Evolutionary conservation across 306 rosid species (phyloP), one percentile per base, ranked within the genome.

Genomic region (Cicer chorassanicum): DNA sequence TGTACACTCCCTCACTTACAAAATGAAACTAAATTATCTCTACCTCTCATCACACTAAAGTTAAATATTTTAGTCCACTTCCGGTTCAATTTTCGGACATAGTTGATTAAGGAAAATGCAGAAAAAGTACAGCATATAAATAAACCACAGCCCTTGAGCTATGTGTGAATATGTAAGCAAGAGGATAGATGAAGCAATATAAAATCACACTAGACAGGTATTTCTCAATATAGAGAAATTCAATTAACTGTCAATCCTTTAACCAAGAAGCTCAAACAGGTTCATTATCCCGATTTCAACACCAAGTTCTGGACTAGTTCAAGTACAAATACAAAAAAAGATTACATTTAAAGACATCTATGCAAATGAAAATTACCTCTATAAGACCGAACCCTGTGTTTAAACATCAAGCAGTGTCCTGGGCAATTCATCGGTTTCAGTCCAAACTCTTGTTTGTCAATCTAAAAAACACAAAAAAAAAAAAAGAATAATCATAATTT

Each of bases 401-500:
- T 91, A 80, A 89, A 93, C 91, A 91, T 88, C 81, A 93, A 82
- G 84, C 98, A 93, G 80, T 93, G 98, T 13, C 98, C 98, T 0
- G 97, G 98, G 87, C 98, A 93, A 83, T 93, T 93, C 98, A 91
- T 93, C 38, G 98, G 98, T 81, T 93, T 93, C 86, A 93, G 65
- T 73, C 98, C 98, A 85, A 93, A 93, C 75, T 93, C 97, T 70
- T 93, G 97, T 78, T 91, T 93, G 84, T 93, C 98, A 73, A 93
- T 78, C 98, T 93, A 88, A 61, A 72, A 36, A 43, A n/a, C n/a
- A n/a, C n/a, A n/a, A n/a, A 72, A 45, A 19, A 19, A 19, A 1
- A 19, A 19, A 1, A 19, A 19, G 1, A 19, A 19, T 19, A 19
- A 19, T 19, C 14, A 80, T 6, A 9, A 42, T 50, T 39, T 65